Base-by-base conservation (phyloP, 805 yeast species). In the Cyberlindnera veronae region DNA sequence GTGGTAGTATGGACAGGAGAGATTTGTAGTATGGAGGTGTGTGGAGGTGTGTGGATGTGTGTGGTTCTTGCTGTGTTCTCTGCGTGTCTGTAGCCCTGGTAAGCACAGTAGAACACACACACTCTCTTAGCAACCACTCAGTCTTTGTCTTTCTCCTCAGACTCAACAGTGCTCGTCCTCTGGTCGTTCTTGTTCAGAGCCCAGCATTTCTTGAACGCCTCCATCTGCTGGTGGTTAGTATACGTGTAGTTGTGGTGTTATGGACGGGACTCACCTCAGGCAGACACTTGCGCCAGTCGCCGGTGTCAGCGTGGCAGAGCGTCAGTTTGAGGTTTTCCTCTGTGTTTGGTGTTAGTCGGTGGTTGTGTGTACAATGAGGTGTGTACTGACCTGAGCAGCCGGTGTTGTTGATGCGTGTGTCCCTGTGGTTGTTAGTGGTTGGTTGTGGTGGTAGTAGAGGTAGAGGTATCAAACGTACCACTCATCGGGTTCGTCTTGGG, bases 241-340 rank as follows among this genome's bases (percentile, higher is more conserved):
- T 12, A 13, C 36, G 14, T 12, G n/a, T 19, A 10, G 29, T 15
- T 33, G 19, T 14, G 20, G 14, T 13, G 23, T n/a, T 13, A 13
- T 9, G n/a, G 16, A 7, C 12, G 13, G 14, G 19, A 57, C 78
- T 43, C 52, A 81, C 83, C 57, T 85, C 93, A 15, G 65, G 63
- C 3, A 76, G 58, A 49, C 95, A 84, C 52, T 77, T 63, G 39
- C 95, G 64, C 95, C 95, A 86, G 56, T 86, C 95, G 21, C 77
- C 77, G 1, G 81, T 81, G 44, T 84, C 95, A 4, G 88, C 89
- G 55, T 83, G 89, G 50, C 95, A 86, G 24, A 85, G 61, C 38
- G 81, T 86, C 23, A 86, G 63, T 13, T 76, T 76, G 55, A 80
- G 61, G 52, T 86, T 86, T 54, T 86, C 90, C 22, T 73, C 83